These are phyloP conservation scores for Debaryomyces psychrophilus DNA, from an alignment of 1,139 yeast species.

Conservation along the genomic window DNA sequence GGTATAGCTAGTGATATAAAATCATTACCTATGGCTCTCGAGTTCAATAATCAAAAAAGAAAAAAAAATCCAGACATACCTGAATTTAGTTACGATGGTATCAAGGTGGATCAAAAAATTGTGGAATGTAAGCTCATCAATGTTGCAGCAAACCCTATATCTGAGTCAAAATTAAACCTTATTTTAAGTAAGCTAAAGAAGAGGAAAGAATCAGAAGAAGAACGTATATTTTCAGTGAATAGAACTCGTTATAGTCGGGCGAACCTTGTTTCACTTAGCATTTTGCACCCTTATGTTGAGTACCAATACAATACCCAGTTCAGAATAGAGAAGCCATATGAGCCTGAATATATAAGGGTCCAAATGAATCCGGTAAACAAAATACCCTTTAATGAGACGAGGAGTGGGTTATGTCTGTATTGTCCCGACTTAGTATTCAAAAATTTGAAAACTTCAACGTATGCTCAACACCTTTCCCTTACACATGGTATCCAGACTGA, in stretches of 20 bases:
- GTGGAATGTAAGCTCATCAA: background rate
- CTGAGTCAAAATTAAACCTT: background rate
- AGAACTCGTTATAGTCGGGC: conserved; percentile 11
- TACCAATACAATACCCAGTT: conserved; percentile 12
- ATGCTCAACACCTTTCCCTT: conserved; percentile 31
- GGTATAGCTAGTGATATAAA: background rate
- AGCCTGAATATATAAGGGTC: conserved; percentile 12
- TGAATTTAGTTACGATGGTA: background rate
- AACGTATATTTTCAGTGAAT: conserved; percentile 7
- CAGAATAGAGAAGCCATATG: conserved; percentile 11
- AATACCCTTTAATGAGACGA: conserved; percentile 22
- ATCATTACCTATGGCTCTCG: background rate
- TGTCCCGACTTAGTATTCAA: conserved; percentile 27
- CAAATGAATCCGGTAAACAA: background rate
- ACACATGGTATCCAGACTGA: conserved; percentile 29
- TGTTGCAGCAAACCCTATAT: background rate
- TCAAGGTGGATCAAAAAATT: background rate
- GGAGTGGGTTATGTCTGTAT: conserved; percentile 31
- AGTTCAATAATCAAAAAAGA: background rate
- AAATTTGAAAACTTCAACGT: conserved; percentile 30
- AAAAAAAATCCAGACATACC: background rate
- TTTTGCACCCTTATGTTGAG: conserved; percentile 9
- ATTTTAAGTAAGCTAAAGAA: background rate
- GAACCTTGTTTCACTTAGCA: conserved; percentile 2
- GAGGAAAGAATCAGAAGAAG: conserved; percentile 1